These are phyloP conservation scores for Cyclotella choctawhatcheeana DNA, from an alignment of 108 stramenopile species.

Conservation along the genomic window DNA sequence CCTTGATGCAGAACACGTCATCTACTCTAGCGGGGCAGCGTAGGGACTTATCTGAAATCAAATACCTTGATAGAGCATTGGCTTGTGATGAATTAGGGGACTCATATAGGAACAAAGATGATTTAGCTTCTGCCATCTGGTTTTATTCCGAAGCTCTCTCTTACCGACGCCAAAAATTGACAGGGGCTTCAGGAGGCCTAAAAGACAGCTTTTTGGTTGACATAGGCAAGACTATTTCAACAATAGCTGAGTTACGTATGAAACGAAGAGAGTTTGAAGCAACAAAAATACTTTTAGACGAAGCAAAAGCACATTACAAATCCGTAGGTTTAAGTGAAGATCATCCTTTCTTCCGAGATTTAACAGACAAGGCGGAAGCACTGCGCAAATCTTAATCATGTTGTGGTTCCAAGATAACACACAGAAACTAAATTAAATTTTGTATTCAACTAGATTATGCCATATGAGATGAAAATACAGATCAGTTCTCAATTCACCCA, in stretches of 20 bases:
- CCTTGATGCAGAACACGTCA: conserved; percentile 43
- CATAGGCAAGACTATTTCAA: conserved; percentile 46
- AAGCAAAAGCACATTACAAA: conserved; percentile 40
- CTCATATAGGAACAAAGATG: conserved; percentile 37
- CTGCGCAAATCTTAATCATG: conserved; percentile 35
- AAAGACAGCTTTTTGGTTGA: conserved; percentile 44
- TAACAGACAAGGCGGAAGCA: conserved; percentile 13
- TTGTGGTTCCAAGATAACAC: too few relatives aligned
- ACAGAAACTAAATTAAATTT: too few relatives aligned
- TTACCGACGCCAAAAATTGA: conserved; percentile 31
- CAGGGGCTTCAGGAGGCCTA: conserved; percentile 19
- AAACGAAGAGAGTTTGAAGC: conserved; percentile 52
- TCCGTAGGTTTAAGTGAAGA: conserved; percentile 27
- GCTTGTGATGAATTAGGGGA: conserved; percentile 51
- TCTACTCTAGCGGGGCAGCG: conserved; percentile 48
- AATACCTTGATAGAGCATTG: conserved; percentile 41
- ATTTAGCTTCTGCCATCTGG: conserved; percentile 39
- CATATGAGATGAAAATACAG: too few relatives aligned
- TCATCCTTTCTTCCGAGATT: conserved; percentile 48
- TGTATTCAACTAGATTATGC: too few relatives aligned
- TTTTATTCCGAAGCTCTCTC: conserved; percentile 47
- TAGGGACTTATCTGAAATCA: conserved; percentile 25
- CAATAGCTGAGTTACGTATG: conserved; percentile 43
- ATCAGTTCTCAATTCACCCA: too few relatives aligned
- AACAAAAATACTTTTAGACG: conserved; percentile 47